Percentiles rank a stretch among this genome's conserved stretches.
phyloP scores from a whole-genome alignment of 2,329 filamentous ascomycete species.

The Xylariaceae sp. region DNA sequence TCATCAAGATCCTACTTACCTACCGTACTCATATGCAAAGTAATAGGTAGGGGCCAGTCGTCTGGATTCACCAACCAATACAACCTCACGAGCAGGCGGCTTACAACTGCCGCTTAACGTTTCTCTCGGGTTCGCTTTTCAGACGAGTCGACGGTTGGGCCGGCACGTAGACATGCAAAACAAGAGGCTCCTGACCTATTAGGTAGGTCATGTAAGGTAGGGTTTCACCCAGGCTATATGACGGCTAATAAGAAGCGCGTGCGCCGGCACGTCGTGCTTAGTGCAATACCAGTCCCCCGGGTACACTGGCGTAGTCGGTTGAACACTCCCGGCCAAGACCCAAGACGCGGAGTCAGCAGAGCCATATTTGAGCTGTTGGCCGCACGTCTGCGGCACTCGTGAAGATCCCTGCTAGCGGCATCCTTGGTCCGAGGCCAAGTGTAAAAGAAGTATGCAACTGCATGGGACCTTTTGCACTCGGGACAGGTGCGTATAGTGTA shows the following conservation, averaged over 20 bases:
- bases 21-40: background rate
- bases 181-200: constrained; percentile 28
- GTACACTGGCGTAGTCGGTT: constrained; percentile 35
- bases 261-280: constrained; percentile 41
- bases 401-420: constrained; percentile 29
- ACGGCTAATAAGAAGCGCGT: constrained; percentile 40
- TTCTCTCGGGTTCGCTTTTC: constrained; percentile 22
- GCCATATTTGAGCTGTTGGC: constrained; percentile 21
- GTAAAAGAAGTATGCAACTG: constrained; percentile 31
- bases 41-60: constrained; percentile 13
- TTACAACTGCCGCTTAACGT: constrained; percentile 31
- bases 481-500: constrained; percentile 26
- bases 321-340: constrained; percentile 27
- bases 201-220: constrained; percentile 24
- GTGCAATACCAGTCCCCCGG: constrained; percentile 41
- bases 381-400: constrained; percentile 28
- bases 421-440: constrained; percentile 24
- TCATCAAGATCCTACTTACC: background rate
- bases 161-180: constrained; percentile 23
- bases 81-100: constrained; percentile 12
- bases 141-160: constrained; percentile 26
- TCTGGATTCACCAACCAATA: constrained; percentile 22
- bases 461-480: constrained; percentile 39
- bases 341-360: constrained; percentile 31
- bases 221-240: constrained; percentile 37